Percentiles rank a stretch among this genome's conserved stretches.
Conservation (phyloP, 345 rosid genomes). For the Populus nigra region DNA sequence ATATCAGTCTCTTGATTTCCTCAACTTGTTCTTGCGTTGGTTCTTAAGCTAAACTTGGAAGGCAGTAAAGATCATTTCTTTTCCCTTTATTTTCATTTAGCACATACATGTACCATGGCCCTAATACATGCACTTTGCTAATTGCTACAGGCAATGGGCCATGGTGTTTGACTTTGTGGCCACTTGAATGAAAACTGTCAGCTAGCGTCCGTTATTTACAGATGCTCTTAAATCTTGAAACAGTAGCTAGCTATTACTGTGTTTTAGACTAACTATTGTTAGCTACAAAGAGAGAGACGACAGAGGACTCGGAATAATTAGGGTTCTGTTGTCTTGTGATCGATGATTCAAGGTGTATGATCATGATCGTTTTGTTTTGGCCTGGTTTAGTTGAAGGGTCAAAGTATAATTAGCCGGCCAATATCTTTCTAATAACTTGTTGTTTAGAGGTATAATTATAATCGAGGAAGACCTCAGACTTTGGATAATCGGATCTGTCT, state of each 20-base stretch:
- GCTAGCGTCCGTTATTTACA: not conserved
- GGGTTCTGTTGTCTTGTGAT: not conserved
- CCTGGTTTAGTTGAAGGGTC: not conserved
- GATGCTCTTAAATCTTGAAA: not conserved
- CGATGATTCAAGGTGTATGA: not conserved
- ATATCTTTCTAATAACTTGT: not conserved
- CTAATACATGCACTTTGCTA: not conserved
- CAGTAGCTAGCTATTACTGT: not conserved
- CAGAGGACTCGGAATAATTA: not conserved
- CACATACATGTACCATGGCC: not conserved
- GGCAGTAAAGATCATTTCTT: not conserved
- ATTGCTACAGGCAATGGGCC: not conserved
- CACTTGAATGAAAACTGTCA: not conserved
- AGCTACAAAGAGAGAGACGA: not conserved
- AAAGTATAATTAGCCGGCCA: not conserved
- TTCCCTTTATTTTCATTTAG: no score
- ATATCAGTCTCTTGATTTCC: slow-evolving; percentile 6
- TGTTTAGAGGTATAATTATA: not conserved
- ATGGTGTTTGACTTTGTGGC: not conserved
- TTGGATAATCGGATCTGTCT: not conserved
- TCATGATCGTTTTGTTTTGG: not conserved
- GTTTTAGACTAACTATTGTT: not conserved
- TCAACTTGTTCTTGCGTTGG: not conserved
- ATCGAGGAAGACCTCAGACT: not conserved
- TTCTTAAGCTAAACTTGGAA: not conserved